Percentiles rank a stretch among this genome's conserved stretches.
phyloP scores from a whole-genome alignment of 2,329 filamentous ascomycete genomes.

The Colletotrichum sp. region DNA sequence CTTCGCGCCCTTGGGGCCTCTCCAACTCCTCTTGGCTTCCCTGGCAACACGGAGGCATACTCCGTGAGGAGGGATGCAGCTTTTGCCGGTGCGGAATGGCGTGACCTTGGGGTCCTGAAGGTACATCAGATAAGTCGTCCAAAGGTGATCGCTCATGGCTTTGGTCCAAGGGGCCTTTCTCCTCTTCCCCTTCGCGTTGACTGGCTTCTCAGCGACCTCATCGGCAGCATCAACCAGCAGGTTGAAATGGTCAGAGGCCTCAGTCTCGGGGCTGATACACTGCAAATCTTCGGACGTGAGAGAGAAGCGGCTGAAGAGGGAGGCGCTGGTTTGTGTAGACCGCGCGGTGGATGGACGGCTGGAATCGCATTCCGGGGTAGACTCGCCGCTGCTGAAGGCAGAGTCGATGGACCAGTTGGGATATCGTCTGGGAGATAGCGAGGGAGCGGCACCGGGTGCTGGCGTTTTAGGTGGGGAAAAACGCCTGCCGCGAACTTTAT shows the following conservation, averaged over 20 bases:
- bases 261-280: constrained; percentile 56
- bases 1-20: constrained; percentile 53
- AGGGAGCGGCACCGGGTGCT: constrained; percentile 49
- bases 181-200: constrained; percentile 29
- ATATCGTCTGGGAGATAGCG: constrained; percentile 51
- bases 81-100: constrained; percentile 67
- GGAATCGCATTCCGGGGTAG: constrained; percentile 63
- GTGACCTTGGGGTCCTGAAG: constrained; percentile 72
- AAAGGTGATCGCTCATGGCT: constrained; percentile 69
- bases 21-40: constrained; percentile 71
- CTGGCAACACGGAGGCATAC: constrained; percentile 70
- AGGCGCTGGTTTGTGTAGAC: constrained; percentile 63
- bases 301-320: constrained; percentile 62
- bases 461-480: constrained; percentile 67
- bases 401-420: constrained; percentile 66
- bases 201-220: background rate
- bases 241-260: constrained; percentile 35
- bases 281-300: constrained; percentile 60
- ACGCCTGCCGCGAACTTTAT: constrained; percentile 42
- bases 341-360: constrained; percentile 65
- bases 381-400: constrained; percentile 61
- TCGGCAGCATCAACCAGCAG: background rate
- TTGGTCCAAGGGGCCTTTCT: constrained; percentile 67
- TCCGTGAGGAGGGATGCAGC: constrained; percentile 67
- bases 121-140: constrained; percentile 69